Evolutionary conservation across 257 asterid genomes (phyloP).

Genomic region (Solanum chilense): DNA sequence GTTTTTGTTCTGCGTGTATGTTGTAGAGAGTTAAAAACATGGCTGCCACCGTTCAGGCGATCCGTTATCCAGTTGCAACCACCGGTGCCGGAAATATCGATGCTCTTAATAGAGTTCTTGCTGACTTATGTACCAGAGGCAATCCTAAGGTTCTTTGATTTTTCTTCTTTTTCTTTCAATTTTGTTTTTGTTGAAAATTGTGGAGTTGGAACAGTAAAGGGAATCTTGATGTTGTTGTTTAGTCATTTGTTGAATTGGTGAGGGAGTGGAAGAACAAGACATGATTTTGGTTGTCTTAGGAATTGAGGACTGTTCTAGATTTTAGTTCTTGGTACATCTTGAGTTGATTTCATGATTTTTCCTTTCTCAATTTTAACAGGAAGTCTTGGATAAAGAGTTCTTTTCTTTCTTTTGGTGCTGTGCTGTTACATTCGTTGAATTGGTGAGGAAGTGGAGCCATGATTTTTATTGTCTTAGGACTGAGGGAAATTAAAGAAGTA

Average conservation of each 20-base stretch:
- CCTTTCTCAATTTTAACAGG: not conserved
- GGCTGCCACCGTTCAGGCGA: conserved; percentile 44
- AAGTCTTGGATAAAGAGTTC: not conserved
- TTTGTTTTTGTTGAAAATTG: not conserved
- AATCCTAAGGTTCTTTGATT: not conserved
- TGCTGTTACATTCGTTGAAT: not conserved
- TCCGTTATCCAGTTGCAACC: conserved; percentile 51
- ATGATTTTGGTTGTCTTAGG: not conserved
- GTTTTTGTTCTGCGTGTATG: conserved; percentile 15
- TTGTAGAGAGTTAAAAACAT: conserved; percentile 5
- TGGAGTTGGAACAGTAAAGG: not conserved
- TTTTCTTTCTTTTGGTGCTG: not conserved
- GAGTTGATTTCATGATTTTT: not conserved
- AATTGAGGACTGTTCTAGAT: not conserved
- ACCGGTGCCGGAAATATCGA: conserved; percentile 60
- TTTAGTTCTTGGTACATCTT: not conserved
- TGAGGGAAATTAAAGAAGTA: not conserved
- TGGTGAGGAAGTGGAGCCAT: not conserved
- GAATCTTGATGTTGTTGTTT: not conserved
- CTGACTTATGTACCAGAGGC: not conserved
- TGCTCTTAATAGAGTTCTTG: conserved; percentile 27
- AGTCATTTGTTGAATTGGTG: not conserved
- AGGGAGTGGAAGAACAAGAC: not conserved
- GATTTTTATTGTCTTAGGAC: not conserved
- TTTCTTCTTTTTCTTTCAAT: not conserved